Evolutionary conservation across 2,329 filamentous ascomycete species (phyloP).

Genomic region (Stagonosporopsis cucurbitacearum): DNA sequence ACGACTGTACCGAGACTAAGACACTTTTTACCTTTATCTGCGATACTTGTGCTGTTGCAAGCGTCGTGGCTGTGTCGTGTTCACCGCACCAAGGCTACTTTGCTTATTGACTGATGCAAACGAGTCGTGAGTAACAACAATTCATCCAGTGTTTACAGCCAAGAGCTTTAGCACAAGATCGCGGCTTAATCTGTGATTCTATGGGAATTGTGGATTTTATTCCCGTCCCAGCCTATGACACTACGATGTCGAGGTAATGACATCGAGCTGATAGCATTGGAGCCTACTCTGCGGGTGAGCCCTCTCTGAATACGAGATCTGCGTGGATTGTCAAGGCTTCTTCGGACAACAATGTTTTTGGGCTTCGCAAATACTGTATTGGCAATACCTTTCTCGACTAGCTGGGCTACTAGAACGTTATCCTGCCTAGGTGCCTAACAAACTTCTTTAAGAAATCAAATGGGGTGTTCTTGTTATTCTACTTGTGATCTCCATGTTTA

Average conservation of each 20-base stretch:
- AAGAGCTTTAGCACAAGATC: constrained; percentile 3
- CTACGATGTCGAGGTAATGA: constrained; percentile 1
- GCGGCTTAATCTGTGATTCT: constrained; percentile 4
- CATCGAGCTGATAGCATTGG: constrained; percentile 8
- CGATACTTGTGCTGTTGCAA: neutral
- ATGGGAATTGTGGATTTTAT: constrained; percentile 12
- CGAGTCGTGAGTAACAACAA: neutral
- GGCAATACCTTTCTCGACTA: constrained; percentile 8
- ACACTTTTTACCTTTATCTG: neutral
- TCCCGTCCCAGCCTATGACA: constrained; percentile 15
- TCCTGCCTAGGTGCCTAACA: neutral
- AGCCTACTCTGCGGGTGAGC: neutral
- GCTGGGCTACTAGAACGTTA: constrained; percentile 14
- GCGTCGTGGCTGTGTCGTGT: neutral
- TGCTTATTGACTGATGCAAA: neutral
- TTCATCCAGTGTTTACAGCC: constrained; percentile 1
- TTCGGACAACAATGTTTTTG: constrained; percentile 4
- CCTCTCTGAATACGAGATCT: neutral
- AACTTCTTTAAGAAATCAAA: no score
- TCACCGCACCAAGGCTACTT: neutral
- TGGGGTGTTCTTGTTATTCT: no score
- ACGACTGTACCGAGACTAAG: constrained; percentile 1
- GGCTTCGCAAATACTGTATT: constrained; percentile 5
- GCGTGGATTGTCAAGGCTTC: neutral
- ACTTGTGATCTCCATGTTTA: no score